Base-by-base conservation (phyloP, 1,284 basidiomycete genomes). In the Erythrobasidium hasegawianum region DNA sequence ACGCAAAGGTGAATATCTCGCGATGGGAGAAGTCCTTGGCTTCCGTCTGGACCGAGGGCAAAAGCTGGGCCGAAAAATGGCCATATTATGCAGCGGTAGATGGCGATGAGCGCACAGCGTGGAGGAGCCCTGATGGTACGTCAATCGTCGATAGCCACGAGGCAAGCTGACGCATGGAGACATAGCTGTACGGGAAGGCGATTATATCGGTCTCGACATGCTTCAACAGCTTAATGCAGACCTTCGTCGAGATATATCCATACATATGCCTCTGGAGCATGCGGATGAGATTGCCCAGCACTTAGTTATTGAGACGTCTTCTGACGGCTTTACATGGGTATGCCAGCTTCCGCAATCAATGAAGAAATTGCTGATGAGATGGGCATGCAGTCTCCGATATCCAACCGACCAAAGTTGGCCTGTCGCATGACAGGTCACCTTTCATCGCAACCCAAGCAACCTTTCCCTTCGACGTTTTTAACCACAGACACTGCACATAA, bases 141-240 rank as follows among this genome's bases (percentile, higher is more conserved):
- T 68, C 33, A 22, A 18, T 27, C 50, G 10, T 11, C 55, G 52
- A 22, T 1, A 18, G 22, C 11, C 5, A 20, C 4, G 43, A 47
- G 7, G 11, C 4, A 14, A 2, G 0, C 39, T 26, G 52, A 27
- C 18, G 0, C 22, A 49, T 16, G 9, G 22, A 14, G 4, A 2
- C 3, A 26, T 33, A 73, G 74, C 71, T 11, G 68, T 72, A 7
- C 52, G 54, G n/a, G 54, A 54, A 20, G 57, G 67, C 55, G 75
- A 76, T 57, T 75, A 71, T 52, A 55, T 76, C 55, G 74, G 71
- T 0, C 47, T 76, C 7, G 67, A 59, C 11, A 53, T 75, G 26
- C 68, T 75, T 20, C 33, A 33, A 1, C 58, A 70, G 1, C 33
- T 71, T 24, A 59, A 69, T 16, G 50, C 65, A 2, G 43, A 54